Percentiles rank a stretch among this genome's conserved stretches.
These are phyloP conservation scores for Tulasnella sp. DNA, from an alignment of 768 basidiomycete species.

Conservation along the genomic window DNA sequence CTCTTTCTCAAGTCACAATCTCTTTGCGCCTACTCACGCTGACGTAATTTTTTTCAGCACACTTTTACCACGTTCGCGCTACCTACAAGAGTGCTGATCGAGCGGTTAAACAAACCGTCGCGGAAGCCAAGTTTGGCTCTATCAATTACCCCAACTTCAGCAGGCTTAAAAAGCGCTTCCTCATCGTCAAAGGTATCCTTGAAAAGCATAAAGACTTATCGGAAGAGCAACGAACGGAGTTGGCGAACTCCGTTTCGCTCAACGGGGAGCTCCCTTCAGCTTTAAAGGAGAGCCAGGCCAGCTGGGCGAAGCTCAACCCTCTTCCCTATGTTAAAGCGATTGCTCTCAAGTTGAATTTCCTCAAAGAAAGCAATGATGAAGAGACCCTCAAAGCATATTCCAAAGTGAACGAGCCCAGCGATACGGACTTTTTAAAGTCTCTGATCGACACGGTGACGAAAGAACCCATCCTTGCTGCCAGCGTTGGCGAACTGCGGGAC, in stretches of 20 bases:
- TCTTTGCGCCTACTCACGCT: neutral
- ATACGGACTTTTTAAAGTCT: neutral
- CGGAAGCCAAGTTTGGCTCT: neutral
- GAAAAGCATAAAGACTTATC: neutral
- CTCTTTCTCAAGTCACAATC: neutral
- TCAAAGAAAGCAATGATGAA: neutral
- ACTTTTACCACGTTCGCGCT: neutral
- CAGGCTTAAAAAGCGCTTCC: constrained; percentile 4
- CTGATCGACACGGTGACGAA: neutral
- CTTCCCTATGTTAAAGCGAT: neutral
- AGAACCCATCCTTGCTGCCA: neutral
- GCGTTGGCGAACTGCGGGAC: neutral
- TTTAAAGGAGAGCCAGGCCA: neutral
- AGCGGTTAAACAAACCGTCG: neutral
- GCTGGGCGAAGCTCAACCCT: constrained; percentile 1
- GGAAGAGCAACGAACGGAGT: neutral
- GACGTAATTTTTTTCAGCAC: neutral
- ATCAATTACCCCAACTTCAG: constrained; percentile 5
- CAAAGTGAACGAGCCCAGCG: neutral
- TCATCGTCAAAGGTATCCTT: neutral
- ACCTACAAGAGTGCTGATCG: neutral
- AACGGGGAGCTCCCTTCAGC: neutral
- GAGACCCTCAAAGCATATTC: neutral
- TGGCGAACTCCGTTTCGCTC: neutral
- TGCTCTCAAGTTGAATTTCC: neutral